These are phyloP conservation scores for Chlamydomonas sp. DNA, from an alignment of 139 green algal genomes.

Conservation along the genomic window DNA sequence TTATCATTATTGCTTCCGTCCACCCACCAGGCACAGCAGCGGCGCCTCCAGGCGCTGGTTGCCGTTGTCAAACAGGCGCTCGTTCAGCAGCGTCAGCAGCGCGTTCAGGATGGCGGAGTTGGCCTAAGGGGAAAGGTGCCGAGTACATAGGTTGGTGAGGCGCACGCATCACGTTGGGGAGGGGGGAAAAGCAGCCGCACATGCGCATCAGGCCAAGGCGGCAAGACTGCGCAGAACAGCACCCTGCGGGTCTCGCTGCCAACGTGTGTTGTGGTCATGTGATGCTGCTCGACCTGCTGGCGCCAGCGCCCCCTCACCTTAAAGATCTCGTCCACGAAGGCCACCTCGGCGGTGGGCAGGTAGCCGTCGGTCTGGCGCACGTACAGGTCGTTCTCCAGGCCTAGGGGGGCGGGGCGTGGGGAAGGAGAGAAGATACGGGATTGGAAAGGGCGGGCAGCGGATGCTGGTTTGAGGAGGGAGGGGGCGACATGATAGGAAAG, in stretches of 20 bases:
- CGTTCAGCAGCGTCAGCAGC: slow-evolving; percentile 94
- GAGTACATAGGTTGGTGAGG: not conserved
- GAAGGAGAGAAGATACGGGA: not conserved
- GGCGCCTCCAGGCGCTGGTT: slow-evolving; percentile 68
- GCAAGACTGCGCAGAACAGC: not conserved
- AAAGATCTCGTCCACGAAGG: slow-evolving; percentile 92
- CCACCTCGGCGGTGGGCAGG: slow-evolving; percentile 76
- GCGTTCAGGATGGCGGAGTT: slow-evolving; percentile 96
- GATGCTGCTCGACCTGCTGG: not conserved
- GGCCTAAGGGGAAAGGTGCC: slow-evolving; percentile 71
- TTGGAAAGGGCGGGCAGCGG: no score
- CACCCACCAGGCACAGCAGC: slow-evolving; percentile 65
- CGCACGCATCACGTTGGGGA: not conserved
- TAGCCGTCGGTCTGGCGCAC: slow-evolving; percentile 89
- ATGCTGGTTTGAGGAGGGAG: not conserved
- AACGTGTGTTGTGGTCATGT: no score
- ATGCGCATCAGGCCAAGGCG: slow-evolving; percentile 10
- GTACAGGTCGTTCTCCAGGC: slow-evolving; percentile 87
- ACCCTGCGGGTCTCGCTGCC: no score
- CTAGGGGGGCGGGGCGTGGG: not conserved
- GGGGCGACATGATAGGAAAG: not conserved
- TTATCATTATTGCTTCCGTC: no score
- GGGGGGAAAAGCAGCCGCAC: not conserved
- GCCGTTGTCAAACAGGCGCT: slow-evolving; percentile 96
- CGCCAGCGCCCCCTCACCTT: slow-evolving; percentile 10